phyloP scores from a whole-genome alignment of 2,329 filamentous ascomycete genomes.

The Mycosphaerelloides madeirae region DNA sequence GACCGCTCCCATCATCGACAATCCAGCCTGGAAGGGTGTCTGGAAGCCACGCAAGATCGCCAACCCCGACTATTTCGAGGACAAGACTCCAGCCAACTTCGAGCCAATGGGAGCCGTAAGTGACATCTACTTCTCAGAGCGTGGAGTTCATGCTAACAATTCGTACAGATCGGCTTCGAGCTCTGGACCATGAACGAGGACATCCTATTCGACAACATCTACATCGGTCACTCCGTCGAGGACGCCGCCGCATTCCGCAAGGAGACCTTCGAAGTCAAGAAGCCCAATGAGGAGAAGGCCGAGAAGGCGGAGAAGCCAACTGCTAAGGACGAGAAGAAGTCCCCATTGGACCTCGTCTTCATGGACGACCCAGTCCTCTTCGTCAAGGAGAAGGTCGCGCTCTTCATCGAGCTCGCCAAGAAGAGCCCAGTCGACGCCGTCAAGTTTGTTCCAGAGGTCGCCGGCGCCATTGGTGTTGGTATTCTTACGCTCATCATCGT shows the following conservation, averaged over 20 bases:
- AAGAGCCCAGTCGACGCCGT: constrained; percentile 77
- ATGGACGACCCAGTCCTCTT: constrained; percentile 82
- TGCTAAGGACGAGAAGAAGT: constrained; percentile 60
- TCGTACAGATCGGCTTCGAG: constrained; percentile 81
- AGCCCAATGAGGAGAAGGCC: constrained; percentile 71
- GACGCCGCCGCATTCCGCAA: constrained; percentile 85
- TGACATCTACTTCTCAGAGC: constrained; percentile 28
- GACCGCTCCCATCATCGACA: constrained; percentile 87
- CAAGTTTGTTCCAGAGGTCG: constrained; percentile 87
- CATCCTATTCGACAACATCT: constrained; percentile 99
- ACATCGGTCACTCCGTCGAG: constrained; percentile 93
- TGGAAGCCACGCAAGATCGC: constrained; percentile 95
- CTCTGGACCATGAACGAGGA: constrained; percentile 99
- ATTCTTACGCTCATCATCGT: constrained; percentile 66
- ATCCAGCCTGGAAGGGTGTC: constrained; percentile 94
- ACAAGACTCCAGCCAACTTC: constrained; percentile 93
- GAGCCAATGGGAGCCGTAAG: constrained; percentile 96
- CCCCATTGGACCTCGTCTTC: constrained; percentile 77
- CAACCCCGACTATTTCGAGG: constrained; percentile 95
- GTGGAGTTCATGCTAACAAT: constrained; percentile 10
- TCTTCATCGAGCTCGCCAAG: constrained; percentile 82
- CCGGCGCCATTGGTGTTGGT: constrained; percentile 70
- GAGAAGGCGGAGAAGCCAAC: constrained; percentile 78
- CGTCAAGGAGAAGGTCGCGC: constrained; percentile 85
- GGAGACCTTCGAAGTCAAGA: constrained; percentile 89